Base-by-base conservation (phyloP, 2,329 filamentous ascomycete genomes). In the Colletotrichum sp. region DNA sequence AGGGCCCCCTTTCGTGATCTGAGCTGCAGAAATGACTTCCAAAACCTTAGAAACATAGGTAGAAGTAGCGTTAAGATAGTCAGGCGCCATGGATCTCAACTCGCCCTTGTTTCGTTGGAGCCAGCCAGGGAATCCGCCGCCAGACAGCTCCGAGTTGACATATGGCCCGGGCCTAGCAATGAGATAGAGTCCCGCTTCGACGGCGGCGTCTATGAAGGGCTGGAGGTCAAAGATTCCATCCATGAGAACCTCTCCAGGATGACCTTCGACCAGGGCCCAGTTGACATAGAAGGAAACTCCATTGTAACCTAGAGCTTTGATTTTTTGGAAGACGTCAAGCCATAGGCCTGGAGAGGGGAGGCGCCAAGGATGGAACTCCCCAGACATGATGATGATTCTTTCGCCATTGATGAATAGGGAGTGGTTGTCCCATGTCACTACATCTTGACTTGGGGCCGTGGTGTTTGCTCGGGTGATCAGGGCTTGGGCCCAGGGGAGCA, bases 61-160 rank as follows among this genome's bases (percentile, higher is more conserved):
- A 75, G 92, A 87, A 1, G 92, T 94, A 1, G 93, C 89, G 34
- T 90, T 85, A 15, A 94, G 82, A 79, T 88, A 94, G 10, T 86
- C 89, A 5, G 87, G 83, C 34, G 90, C 90, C 64, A 85, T 84
- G 2, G 92, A 93, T 77, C 93, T 87, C 55, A 94, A 83, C 7
- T 86, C 88, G 2, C 88, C 92, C 68, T 90, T 88, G 24, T 92
- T 83, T 16, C 93, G 87, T 81, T 93, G 91, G 8, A 95, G 83
- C 94, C 94, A 95, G 7, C 93, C 93, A 0, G 94, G 94, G 77
- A 93, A 95, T 0, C 94, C 94, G 77, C 94, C 93, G 7, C 93
- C 93, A 18, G 88, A 90, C 1, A 85, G 88, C 81, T 95, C 93
- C 1, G 93, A 93, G 78, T 94, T 94, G 85, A 94, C 93, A 67